Percentiles rank a stretch among this genome's conserved stretches.
phyloP scores from a whole-genome alignment of 2,329 filamentous ascomycete species.

The Thielaviopsis cerberus region DNA sequence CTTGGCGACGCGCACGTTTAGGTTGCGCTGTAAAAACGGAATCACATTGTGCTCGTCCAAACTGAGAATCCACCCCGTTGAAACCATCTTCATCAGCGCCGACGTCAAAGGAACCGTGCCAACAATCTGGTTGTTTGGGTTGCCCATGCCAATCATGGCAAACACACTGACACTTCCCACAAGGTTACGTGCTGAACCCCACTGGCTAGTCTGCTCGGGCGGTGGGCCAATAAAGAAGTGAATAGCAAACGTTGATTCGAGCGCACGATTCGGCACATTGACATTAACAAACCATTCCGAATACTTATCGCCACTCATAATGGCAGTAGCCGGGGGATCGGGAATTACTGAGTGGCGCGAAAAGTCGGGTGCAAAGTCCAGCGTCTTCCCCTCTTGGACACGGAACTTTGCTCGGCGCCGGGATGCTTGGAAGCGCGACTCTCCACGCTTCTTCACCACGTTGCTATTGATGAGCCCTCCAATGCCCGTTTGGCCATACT shows the following conservation, averaged over 20 bases:
- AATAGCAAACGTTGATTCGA: conserved; percentile 41
- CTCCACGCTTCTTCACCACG: conserved; percentile 1
- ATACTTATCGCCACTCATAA: conserved; percentile 26
- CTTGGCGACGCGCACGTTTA: conserved; percentile 20
- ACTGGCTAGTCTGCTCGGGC: conserved; percentile 25
- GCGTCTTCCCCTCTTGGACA: conserved; percentile 9
- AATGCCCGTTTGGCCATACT: conserved; percentile 25
- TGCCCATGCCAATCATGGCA: conserved; percentile 18
- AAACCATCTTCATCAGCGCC: conserved; percentile 26
- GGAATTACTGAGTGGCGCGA: conserved; percentile 8
- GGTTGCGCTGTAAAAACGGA: conserved; percentile 23
- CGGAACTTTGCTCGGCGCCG: conserved; percentile 9
- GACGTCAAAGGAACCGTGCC: conserved; percentile 32
- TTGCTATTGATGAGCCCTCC: conserved; percentile 35
- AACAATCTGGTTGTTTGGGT: conserved; percentile 16
- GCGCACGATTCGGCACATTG: conserved; percentile 37
- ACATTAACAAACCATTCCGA: conserved; percentile 54
- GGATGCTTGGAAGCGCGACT: background rate
- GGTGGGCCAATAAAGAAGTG: conserved; percentile 48
- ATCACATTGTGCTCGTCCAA: conserved; percentile 21
- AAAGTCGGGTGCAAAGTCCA: conserved; percentile 10
- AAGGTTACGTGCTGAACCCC: conserved; percentile 35
- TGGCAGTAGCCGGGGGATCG: conserved; percentile 14
- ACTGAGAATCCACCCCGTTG: conserved; percentile 19
- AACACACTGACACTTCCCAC: conserved; percentile 45